These are phyloP conservation scores for Sporodiniella umbellata DNA, from an alignment of 371 early-diverging fungal species.

Conservation along the genomic window DNA sequence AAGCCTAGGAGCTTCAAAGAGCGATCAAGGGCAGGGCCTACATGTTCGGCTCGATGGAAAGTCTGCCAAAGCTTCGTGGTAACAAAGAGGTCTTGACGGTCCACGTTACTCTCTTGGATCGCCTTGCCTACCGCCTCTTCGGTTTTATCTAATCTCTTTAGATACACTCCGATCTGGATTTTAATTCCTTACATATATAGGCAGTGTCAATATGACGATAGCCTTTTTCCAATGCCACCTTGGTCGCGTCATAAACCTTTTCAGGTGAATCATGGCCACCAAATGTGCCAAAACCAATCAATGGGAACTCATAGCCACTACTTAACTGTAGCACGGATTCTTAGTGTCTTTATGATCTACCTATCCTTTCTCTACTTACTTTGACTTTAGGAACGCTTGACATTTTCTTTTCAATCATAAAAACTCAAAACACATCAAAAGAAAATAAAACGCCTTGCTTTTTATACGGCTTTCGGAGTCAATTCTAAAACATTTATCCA, in stretches of 20 bases:
- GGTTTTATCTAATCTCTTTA: constrained; percentile 24
- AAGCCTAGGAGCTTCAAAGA: constrained; percentile 71
- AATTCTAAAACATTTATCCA: too few relatives aligned
- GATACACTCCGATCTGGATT: too few relatives aligned
- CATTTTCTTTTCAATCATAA: too few relatives aligned
- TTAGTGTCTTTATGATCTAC: neutral
- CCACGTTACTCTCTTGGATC: constrained; percentile 50
- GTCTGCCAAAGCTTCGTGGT: constrained; percentile 92
- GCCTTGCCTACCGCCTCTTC: constrained; percentile 81
- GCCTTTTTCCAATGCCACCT: constrained; percentile 34
- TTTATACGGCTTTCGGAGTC: too few relatives aligned
- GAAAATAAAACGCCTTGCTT: too few relatives aligned
- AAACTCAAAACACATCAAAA: too few relatives aligned
- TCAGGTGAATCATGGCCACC: constrained; percentile 36
- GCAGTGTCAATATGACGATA: constrained; percentile 47
- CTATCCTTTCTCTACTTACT: neutral
- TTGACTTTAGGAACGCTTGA: neutral
- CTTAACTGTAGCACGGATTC: constrained; percentile 11
- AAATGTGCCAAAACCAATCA: constrained; percentile 43
- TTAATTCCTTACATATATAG: constrained; percentile 25
- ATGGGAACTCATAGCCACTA: constrained; percentile 35
- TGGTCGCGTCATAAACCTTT: constrained; percentile 36
- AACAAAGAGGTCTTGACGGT: constrained; percentile 75
- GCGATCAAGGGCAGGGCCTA: constrained; percentile 43
- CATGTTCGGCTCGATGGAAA: constrained; percentile 51